Evolutionary conservation across 352 stramenopile species (phyloP), one percentile per base, ranked within the genome.

Genomic region (Pythium myriotylum): DNA sequence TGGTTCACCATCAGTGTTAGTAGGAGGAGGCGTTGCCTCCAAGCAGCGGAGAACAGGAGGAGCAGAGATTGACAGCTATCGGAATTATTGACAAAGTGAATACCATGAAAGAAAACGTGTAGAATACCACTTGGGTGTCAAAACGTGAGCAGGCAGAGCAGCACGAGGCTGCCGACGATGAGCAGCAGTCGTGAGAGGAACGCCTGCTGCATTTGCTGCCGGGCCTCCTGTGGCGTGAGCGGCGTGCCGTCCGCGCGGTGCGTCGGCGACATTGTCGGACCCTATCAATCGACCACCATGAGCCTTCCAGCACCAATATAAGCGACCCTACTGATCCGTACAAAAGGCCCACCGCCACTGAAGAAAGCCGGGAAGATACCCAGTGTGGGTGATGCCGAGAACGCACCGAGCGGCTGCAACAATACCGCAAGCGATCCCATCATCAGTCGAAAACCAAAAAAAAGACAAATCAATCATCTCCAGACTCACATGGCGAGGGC

Each of bases 361-460:
- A 97, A 96, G 42, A 95, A 77, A 13, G 84, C 86, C 13, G 89
- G 85, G 54, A 95, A 94, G 76, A 94, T 95, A 4, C 86, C 86
- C 17, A 94, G 75, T 4, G 80, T 88, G 16, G 86, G 79, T 1
- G 61, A 68, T 9, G 82, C 89, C 67, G 87, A 84, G 12, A 86
- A 83, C 2, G 55, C 50, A 20, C 59, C 52, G 4, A 47, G 24
- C 3, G 45, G 48, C 32, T 39, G n/a, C n/a, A n/a, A n/a, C n/a
- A n/a, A n/a, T n/a, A n/a, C n/a, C n/a, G n/a, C n/a, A n/a, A n/a
- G n/a, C n/a, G n/a, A n/a, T n/a, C n/a, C n/a, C n/a, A n/a, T n/a
- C n/a, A n/a, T n/a, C n/a, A n/a, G n/a, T n/a, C n/a, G n/a, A n/a
- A n/a, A n/a, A n/a, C n/a, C n/a, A n/a, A n/a, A n/a, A n/a, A n/a